Percentiles rank a stretch among this genome's conserved stretches.
These are phyloP conservation scores for Rasamsonia emersonii DNA, from an alignment of 2,329 filamentous ascomycete species.

Conservation along the genomic window DNA sequence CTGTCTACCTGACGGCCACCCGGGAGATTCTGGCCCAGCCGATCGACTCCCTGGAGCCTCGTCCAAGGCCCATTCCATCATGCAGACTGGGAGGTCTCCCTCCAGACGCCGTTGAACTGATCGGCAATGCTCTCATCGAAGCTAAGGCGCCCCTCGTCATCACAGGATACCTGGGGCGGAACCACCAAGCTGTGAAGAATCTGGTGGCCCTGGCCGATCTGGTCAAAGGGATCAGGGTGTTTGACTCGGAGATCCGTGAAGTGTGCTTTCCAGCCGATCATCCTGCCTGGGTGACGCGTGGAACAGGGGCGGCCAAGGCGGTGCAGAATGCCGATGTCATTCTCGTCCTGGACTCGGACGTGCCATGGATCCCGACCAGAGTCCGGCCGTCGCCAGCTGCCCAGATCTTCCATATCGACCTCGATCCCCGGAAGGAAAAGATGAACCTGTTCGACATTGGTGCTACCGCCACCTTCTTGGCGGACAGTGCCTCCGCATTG, in stretches of 20 bases:
- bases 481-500: slow-evolving; percentile 36
- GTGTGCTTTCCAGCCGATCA: slow-evolving; percentile 36
- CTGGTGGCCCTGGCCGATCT: slow-evolving; percentile 38
- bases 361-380: slow-evolving; percentile 78
- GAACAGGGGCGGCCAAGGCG: slow-evolving; percentile 62
- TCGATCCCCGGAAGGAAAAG: slow-evolving; percentile 58
- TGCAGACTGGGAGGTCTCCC: slow-evolving; percentile 56
- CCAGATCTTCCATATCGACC: slow-evolving; percentile 55
- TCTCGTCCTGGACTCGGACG: slow-evolving; percentile 74
- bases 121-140: slow-evolving; percentile 31
- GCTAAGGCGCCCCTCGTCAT: slow-evolving; percentile 41
- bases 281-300: slow-evolving; percentile 55
- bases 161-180: slow-evolving; percentile 41
- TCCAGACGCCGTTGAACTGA: slow-evolving; percentile 30
- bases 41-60: slow-evolving; percentile 56
- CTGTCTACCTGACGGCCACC: slow-evolving; percentile 68
- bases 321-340: slow-evolving; percentile 74
- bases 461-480: slow-evolving; percentile 52
- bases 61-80: slow-evolving; percentile 58
- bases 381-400: slow-evolving; percentile 47
- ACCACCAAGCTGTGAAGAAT: slow-evolving; percentile 30
- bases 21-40: slow-evolving; percentile 78
- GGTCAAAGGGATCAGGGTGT: slow-evolving; percentile 37
- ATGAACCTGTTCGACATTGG: slow-evolving; percentile 63
- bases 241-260: slow-evolving; percentile 42